These are phyloP conservation scores for Chaetomium sp. DNA, from an alignment of 2,329 filamentous ascomycete species.

Conservation along the genomic window DNA sequence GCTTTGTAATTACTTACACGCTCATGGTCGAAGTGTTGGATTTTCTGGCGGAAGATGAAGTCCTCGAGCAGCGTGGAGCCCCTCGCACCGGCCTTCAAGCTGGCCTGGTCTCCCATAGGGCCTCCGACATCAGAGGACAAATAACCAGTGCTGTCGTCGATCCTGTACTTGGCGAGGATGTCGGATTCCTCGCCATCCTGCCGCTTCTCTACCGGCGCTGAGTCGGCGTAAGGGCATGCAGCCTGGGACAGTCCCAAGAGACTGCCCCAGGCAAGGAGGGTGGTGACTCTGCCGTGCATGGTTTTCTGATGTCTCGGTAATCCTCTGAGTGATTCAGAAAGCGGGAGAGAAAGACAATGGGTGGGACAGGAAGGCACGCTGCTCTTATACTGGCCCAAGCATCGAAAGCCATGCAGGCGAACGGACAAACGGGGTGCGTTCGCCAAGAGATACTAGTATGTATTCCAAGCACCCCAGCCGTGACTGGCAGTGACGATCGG, in stretches of 20 bases:
- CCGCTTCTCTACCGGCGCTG: conserved; percentile 25
- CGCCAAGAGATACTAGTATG: conserved; percentile 9
- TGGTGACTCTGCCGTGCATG: conserved; percentile 28
- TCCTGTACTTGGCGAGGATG: conserved; percentile 42
- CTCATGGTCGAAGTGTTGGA: conserved; percentile 71
- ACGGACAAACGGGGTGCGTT: not conserved
- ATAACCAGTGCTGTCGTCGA: conserved; percentile 58
- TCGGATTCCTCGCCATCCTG: conserved; percentile 27
- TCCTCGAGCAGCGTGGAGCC: conserved; percentile 72
- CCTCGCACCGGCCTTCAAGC: conserved; percentile 65
- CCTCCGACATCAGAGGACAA: conserved; percentile 69
- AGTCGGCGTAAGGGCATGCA: conserved; percentile 33
- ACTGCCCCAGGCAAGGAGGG: conserved; percentile 31
- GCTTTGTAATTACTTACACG: conserved; percentile 51
- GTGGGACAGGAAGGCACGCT: not conserved
- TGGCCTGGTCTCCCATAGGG: conserved; percentile 67
- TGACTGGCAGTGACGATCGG: conserved; percentile 9
- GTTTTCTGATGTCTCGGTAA: conserved; percentile 2
- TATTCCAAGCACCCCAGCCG: conserved; percentile 2
- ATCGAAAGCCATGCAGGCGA: not conserved
- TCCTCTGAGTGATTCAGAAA: not conserved
- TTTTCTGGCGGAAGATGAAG: conserved; percentile 72
- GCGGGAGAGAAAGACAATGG: not conserved
- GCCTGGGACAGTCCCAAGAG: conserved; percentile 31
- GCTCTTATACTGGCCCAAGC: not conserved